Evolutionary conservation across 495 filamentous ascomycete species (phyloP).

Genomic region (Penicillium desertorum): DNA sequence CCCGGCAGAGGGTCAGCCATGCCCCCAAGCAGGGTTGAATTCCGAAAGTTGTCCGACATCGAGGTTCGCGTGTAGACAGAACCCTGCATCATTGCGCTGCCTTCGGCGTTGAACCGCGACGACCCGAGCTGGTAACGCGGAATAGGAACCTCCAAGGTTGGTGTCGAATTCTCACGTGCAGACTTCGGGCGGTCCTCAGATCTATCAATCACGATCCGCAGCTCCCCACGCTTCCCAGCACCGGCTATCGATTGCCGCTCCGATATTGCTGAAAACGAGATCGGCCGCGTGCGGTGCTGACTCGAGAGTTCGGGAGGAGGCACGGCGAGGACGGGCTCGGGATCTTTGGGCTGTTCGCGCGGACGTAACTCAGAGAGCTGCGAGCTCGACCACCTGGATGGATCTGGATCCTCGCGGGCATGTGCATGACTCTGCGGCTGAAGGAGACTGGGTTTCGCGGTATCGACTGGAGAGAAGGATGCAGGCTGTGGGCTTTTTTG

Average conservation of each 20-base stretch:
- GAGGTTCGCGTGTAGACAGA: slow-evolving; percentile 61
- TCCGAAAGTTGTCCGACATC: slow-evolving; percentile 53
- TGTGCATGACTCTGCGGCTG: slow-evolving; percentile 26
- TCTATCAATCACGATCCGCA: slow-evolving; percentile 84
- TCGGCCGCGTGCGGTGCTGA: slow-evolving; percentile 51
- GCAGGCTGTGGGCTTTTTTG: slow-evolving; percentile 33
- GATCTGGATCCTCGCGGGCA: slow-evolving; percentile 34
- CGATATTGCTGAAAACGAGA: slow-evolving; percentile 64
- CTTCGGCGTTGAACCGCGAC: slow-evolving; percentile 74
- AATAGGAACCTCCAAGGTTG: slow-evolving; percentile 74
- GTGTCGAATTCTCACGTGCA: slow-evolving; percentile 53
- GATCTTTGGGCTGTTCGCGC: slow-evolving; percentile 29
- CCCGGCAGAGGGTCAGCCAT: slow-evolving; percentile 26
- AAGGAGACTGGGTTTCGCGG: slow-evolving; percentile 38
- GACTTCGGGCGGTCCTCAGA: slow-evolving; percentile 67
- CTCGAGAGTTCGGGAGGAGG: slow-evolving; percentile 27
- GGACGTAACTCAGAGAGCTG: slow-evolving; percentile 49
- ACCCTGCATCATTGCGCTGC: slow-evolving; percentile 77
- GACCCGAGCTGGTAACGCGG: slow-evolving; percentile 84
- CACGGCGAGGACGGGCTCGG: slow-evolving; percentile 31
- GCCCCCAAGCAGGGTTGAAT: slow-evolving; percentile 43
- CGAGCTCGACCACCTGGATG: slow-evolving; percentile 47
- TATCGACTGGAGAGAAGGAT: slow-evolving; percentile 33
- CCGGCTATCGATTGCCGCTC: slow-evolving; percentile 44
- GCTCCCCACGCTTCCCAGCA: slow-evolving; percentile 52